Evolutionary conservation across 371 early-diverging fungal species (phyloP), one percentile per base, ranked within the genome.

Genomic region (Haplosporangium sp.): DNA sequence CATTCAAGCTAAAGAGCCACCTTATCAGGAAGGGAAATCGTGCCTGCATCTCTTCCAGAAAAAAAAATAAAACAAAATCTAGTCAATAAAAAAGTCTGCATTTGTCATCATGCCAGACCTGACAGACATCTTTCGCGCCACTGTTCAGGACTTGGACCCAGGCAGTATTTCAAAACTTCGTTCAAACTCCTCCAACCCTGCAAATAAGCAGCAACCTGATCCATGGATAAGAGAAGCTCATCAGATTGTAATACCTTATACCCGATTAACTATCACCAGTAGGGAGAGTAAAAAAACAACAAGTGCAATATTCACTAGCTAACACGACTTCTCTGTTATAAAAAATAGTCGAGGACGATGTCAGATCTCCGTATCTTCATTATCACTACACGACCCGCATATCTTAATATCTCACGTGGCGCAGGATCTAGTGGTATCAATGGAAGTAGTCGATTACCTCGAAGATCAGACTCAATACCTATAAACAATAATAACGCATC

Each of bases 211-310:
- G 19, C 48, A 47, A 37, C 57, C 66, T 27, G 76, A 81, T 42
- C 76, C 72, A 13, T 81, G 82, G 82, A 50, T 81, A 20, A 70
- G 67, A 39, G 82, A 81, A 20, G 75, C 82, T 3, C 82, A 81
- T 52, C 68, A 81, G 47, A 74, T 81, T 39, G 82, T 81, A 81
- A 20, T 34, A 3, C 2, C 44, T 15, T 38, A 1, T 10, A 6
- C 65, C n/a, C 19, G 11, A 27, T 27, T 19, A 27, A 27, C 19
- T 10, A 45, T 35, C 20, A 11, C 3, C 8, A 10, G 40, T n/a
- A 7, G 2, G 4, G 27, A 48, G 5, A 15, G n/a, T 4, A n/a
- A 15, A 34, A 39, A 45, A 10, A 48, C 9, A 62, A 15, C n/a
- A n/a, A 42, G 11, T 11, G 50, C 7, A 40, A 39, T 52, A n/a